A percentile compares a stretch with the other conserved stretches of the same genome.
phyloP scores from a whole-genome alignment of 768 basidiomycete genomes.

The Leccinum incarnatum region DNA sequence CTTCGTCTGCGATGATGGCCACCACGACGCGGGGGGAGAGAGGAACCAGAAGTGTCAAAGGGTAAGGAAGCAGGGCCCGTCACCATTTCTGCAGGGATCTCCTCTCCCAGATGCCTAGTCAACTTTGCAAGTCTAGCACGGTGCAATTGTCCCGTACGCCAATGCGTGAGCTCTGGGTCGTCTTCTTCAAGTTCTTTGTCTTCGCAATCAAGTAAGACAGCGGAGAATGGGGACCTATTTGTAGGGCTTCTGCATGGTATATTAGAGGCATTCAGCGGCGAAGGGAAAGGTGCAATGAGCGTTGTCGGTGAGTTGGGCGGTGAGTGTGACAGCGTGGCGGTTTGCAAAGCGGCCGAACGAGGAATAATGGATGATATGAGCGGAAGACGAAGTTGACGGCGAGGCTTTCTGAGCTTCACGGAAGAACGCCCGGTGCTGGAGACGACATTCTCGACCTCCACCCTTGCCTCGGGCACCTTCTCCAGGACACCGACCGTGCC shows the following conservation, averaged over 20 bases:
- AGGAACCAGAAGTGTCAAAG: neutral
- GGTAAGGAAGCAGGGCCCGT: slow-evolving; percentile 10
- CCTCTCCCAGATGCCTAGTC: slow-evolving; percentile 37
- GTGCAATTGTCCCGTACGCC: slow-evolving; percentile 23
- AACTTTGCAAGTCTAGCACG: slow-evolving; percentile 37
- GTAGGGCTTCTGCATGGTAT: slow-evolving; percentile 12
- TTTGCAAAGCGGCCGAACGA: slow-evolving; percentile 2
- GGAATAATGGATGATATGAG: neutral
- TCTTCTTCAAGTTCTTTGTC: slow-evolving; percentile 4
- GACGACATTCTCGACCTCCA: slow-evolving; percentile 1
- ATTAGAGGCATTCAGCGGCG: slow-evolving; percentile 4
- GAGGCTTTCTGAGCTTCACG: neutral
- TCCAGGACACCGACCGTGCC: neutral
- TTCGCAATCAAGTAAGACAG: slow-evolving; percentile 8
- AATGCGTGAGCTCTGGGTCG: neutral
- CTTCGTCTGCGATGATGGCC: slow-evolving; percentile 9
- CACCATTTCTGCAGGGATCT: slow-evolving; percentile 37
- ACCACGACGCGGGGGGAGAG: neutral
- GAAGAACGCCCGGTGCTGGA: neutral
- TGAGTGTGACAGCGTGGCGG: neutral
- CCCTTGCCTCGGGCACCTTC: neutral
- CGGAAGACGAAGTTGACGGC: neutral
- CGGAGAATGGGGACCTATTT: slow-evolving; percentile 12
- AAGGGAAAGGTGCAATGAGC: slow-evolving; percentile 12
- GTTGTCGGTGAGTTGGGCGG: slow-evolving; percentile 2